Conservation (phyloP, 2,329 filamentous ascomycete species). For the Neoascochyta sp. region DNA sequence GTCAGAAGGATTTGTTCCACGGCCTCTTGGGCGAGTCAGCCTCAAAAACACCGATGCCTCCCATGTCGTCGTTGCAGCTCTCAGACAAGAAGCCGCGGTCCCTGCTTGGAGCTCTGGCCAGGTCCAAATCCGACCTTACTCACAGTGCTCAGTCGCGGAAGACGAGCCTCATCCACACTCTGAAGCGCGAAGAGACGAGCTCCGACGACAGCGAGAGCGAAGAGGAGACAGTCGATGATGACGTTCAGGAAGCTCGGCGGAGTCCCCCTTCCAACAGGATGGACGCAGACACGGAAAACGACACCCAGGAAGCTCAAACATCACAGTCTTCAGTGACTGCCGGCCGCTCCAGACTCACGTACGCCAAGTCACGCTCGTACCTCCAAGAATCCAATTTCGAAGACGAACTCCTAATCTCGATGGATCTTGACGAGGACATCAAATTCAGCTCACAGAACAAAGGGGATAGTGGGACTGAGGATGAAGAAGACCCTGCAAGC, state of each 20-base stretch:
- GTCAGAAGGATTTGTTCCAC: conserved; percentile 34
- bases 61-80: conserved; percentile 29
- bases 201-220: conserved; percentile 26
- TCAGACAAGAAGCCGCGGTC: conserved; percentile 23
- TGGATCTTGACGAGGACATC: conserved; percentile 28
- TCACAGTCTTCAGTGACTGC: conserved; percentile 21
- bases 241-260: conserved; percentile 14
- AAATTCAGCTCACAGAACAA: conserved; percentile 16
- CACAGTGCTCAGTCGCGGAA: conserved; percentile 22
- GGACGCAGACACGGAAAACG: conserved; percentile 1
- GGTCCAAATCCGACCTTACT: conserved; percentile 34
- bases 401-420: conserved; percentile 35
- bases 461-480: conserved; percentile 46
- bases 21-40: conserved; percentile 30
- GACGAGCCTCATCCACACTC: conserved; percentile 30
- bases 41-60: conserved; percentile 30
- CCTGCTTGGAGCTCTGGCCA: conserved; percentile 19
- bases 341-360: conserved; percentile 51
- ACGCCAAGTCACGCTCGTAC: conserved; percentile 58
- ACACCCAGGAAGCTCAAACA: conserved; percentile 22
- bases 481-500: conserved; percentile 39
- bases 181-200: conserved; percentile 23
- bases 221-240: conserved; percentile 24
- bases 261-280: too few relatives aligned
- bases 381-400: conserved; percentile 52